phyloP scores from a whole-genome alignment of 352 stramenopile species.

The Peronospora farinosa region DNA sequence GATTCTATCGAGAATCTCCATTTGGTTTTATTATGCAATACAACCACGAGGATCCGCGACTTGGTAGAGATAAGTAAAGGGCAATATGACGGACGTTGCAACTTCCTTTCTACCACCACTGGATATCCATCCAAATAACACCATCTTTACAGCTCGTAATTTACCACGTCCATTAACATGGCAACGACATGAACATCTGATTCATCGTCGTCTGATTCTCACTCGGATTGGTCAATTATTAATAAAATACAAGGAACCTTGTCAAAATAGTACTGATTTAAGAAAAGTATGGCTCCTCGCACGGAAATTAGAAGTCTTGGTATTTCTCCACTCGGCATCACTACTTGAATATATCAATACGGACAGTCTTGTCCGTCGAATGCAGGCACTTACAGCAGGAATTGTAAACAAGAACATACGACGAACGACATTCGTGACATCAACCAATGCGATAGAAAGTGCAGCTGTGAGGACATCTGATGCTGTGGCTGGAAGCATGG shows the following conservation, averaged over 20 bases:
- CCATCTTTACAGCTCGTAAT: constrained; percentile 54
- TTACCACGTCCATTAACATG: constrained; percentile 80
- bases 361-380: constrained; percentile 66
- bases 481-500: not conserved
- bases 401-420: constrained; percentile 86
- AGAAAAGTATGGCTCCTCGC: constrained; percentile 67
- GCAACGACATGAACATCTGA: constrained; percentile 67
- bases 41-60: too few species aligned
- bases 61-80: too few species aligned
- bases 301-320: constrained; percentile 75
- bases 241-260: too few species aligned
- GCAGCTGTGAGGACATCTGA: not conserved
- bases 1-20: too few species aligned
- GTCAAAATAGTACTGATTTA: too few species aligned
- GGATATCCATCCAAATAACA: constrained; percentile 65
- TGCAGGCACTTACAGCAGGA: constrained; percentile 69
- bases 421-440: constrained; percentile 26
- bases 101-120: constrained; percentile 41
- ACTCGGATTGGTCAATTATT: constrained; percentile 59
- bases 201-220: constrained; percentile 63
- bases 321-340: constrained; percentile 79
- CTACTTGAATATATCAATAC: constrained; percentile 77
- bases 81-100: constrained; percentile 17
- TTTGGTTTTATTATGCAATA: too few species aligned
- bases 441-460: constrained; percentile 1